A percentile compares a stretch with the other conserved stretches of the same genome.
phyloP scores from a whole-genome alignment of 2,329 filamentous ascomycete genomes.

The Tolypocladium amazonense region DNA sequence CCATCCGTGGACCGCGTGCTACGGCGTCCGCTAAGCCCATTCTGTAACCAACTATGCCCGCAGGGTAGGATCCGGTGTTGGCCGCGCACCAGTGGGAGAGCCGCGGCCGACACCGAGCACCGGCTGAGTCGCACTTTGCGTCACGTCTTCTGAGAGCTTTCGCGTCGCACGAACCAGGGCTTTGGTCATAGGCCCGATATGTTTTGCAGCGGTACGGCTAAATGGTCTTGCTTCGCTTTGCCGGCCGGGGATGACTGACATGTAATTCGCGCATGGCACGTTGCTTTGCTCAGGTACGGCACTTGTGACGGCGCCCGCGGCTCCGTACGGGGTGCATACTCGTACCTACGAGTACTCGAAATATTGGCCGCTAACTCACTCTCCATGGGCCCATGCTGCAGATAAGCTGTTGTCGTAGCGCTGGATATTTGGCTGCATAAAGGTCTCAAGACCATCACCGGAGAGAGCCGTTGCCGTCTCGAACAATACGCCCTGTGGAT shows the following conservation, averaged over 20 bases:
- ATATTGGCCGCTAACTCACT: not conserved
- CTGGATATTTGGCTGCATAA: not conserved
- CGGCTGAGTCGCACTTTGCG: not conserved
- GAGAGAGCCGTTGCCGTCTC: not conserved
- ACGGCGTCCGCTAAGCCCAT: not conserved
- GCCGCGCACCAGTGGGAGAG: not conserved
- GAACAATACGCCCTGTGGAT: not conserved
- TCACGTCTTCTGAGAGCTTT: not conserved
- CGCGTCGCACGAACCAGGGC: not conserved
- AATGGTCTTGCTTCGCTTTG: not conserved
- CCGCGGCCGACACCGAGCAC: not conserved
- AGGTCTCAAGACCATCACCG: not conserved
- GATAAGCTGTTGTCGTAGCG: not conserved
- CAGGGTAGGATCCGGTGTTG: not conserved
- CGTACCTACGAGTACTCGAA: too few species aligned
- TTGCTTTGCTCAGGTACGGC: too few species aligned
- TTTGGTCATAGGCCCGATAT: not conserved
- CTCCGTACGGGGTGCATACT: not conserved
- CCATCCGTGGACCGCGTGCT: not conserved
- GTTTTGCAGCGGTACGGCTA: not conserved
- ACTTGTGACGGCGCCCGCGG: not conserved
- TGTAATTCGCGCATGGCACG: not conserved
- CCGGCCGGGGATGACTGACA: not conserved
- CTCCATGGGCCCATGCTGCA: not conserved
- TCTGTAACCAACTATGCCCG: not conserved